phyloP scores from a whole-genome alignment of 148 eudicot species.

The Vaccinium darrowii region DNA sequence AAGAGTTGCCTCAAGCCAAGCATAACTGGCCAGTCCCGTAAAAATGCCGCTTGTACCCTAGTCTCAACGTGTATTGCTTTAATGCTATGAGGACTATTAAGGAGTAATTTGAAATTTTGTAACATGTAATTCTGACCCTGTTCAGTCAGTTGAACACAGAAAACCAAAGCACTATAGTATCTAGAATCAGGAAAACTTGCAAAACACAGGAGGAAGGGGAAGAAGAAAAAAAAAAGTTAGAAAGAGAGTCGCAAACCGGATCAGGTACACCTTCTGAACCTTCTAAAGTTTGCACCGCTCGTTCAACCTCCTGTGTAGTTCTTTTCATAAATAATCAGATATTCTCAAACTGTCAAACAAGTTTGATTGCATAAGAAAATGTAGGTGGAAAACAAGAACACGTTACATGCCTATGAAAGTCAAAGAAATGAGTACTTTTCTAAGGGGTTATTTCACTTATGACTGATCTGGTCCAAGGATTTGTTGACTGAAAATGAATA shows the following conservation, averaged over 20 bases:
- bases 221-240: not conserved
- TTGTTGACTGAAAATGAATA: not conserved
- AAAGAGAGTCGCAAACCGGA: slow-evolving; percentile 56
- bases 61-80: not conserved
- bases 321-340: not conserved
- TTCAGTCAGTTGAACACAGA: not conserved
- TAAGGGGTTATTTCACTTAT: not conserved
- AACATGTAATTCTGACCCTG: not conserved
- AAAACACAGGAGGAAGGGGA: not conserved
- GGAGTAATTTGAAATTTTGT: not conserved
- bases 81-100: not conserved
- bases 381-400: not conserved
- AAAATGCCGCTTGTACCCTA: not conserved
- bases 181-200: not conserved
- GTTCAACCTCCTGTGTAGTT: slow-evolving; percentile 69
- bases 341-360: not conserved
- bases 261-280: slow-evolving; percentile 59
- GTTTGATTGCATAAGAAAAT: not conserved
- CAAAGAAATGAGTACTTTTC: not conserved
- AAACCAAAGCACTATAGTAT: not conserved
- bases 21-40: not conserved
- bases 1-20: not conserved
- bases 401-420: not conserved
- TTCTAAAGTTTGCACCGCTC: slow-evolving; percentile 77
- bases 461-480: not conserved